Conservation (phyloP, 305 asterid genomes). For the Plantago coronopus region DNA sequence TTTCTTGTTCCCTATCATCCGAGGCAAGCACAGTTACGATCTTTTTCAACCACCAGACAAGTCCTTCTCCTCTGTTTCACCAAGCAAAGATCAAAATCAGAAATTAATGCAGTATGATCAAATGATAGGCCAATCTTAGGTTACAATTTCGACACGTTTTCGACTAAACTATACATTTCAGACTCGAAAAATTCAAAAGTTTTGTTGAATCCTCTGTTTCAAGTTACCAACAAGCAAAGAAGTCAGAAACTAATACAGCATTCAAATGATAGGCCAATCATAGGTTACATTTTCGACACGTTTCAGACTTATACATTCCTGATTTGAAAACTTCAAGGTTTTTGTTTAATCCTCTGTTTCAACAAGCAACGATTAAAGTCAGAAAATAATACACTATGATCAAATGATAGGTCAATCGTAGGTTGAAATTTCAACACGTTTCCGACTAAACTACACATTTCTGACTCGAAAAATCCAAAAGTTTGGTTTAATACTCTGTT, state of each 20-base stretch:
- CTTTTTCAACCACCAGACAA: slow-evolving; percentile 43
- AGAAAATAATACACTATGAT: slow-evolving; percentile 23
- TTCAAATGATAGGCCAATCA: too few species aligned
- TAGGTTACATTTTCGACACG: too few species aligned
- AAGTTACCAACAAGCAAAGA: too few species aligned
- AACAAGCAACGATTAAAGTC: slow-evolving; percentile 47
- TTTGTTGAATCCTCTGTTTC: too few species aligned
- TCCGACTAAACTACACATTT: not conserved
- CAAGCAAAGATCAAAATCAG: slow-evolving; percentile 46
- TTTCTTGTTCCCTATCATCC: slow-evolving; percentile 56
- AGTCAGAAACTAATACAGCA: too few species aligned
- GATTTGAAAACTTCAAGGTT: too few species aligned
- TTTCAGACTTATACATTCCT: too few species aligned
- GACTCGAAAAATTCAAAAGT: too few species aligned
- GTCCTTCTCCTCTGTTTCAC: slow-evolving; percentile 43
- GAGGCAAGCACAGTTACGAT: slow-evolving; percentile 44
- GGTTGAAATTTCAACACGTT: not conserved
- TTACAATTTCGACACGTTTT: not conserved
- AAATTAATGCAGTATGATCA: slow-evolving; percentile 18
- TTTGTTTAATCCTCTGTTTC: slow-evolving; percentile 48
- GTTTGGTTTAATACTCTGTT: too few species aligned
- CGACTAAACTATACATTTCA: not conserved
- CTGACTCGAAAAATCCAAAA: too few species aligned
- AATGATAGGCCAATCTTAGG: slow-evolving; percentile 29
- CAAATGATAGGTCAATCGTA: slow-evolving; percentile 28